A percentile compares a stretch with the other conserved stretches of the same genome.
These are phyloP conservation scores for Rutstroemia sp. DNA, from an alignment of 2,329 filamentous ascomycete species.

Conservation along the genomic window DNA sequence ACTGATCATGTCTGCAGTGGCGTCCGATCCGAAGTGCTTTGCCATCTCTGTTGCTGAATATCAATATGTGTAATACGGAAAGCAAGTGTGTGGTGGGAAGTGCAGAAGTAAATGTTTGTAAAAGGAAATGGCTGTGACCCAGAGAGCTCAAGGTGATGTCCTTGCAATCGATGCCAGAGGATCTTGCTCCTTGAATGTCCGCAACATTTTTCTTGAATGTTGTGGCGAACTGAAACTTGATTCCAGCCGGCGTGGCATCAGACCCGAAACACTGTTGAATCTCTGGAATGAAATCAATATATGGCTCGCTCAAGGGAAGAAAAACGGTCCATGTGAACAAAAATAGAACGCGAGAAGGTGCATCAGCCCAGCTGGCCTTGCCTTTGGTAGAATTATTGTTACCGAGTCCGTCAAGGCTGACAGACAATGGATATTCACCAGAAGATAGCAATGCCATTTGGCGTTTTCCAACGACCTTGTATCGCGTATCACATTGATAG, in stretches of 20 bases:
- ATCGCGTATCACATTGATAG: conserved; percentile 17
- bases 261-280: conserved; percentile 21
- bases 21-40: conserved; percentile 10
- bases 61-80: conserved; percentile 5
- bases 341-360: neutral
- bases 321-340: neutral
- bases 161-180: conserved; percentile 26
- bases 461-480: conserved; percentile 45
- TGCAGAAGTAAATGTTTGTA: neutral
- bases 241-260: conserved; percentile 44
- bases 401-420: conserved; percentile 15
- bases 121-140: neutral
- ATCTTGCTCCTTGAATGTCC: conserved; percentile 27
- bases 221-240: conserved; percentile 20
- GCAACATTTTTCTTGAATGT: conserved; percentile 31
- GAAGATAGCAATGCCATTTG: conserved; percentile 39
- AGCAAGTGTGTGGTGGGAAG: neutral
- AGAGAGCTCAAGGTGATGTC: neutral
- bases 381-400: neutral
- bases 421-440: conserved; percentile 35
- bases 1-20: conserved; percentile 31
- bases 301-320: neutral
- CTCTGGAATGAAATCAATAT: conserved; percentile 11
- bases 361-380: neutral
- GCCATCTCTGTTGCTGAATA: conserved; percentile 11